Evolutionary conservation across 2,329 filamentous ascomycete species (phyloP).

Genomic region (Mycosphaerella arachidis): DNA sequence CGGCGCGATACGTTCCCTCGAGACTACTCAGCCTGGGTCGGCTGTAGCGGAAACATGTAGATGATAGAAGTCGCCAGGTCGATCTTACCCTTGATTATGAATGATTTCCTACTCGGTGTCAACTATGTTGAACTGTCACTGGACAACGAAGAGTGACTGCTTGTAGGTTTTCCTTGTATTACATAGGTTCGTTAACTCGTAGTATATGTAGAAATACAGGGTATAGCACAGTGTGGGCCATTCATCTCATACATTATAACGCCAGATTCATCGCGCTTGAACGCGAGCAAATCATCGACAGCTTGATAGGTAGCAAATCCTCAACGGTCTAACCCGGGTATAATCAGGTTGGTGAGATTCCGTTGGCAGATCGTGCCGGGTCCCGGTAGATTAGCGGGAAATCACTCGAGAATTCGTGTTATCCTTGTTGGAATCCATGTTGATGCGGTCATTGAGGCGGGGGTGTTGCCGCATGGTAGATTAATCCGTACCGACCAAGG

Average conservation of each 20-base stretch:
- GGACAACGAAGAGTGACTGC: background rate
- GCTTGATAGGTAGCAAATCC: background rate
- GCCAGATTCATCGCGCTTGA: background rate
- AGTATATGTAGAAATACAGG: conserved; percentile 7
- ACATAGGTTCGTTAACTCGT: background rate
- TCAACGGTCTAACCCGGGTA: background rate
- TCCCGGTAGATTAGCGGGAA: background rate
- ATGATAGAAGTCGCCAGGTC: too few relatives aligned
- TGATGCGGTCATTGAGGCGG: background rate
- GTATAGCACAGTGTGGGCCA: conserved; percentile 2
- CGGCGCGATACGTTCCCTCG: background rate
- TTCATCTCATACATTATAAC: background rate
- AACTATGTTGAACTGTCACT: background rate
- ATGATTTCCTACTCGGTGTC: background rate
- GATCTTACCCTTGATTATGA: too few relatives aligned
- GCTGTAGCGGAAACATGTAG: too few relatives aligned
- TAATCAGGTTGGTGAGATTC: background rate
- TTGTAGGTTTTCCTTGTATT: background rate
- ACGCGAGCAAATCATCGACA: background rate
- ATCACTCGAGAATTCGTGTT: background rate
- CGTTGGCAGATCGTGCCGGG: background rate
- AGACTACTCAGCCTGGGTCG: too few relatives aligned
- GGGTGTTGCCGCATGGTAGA: background rate
- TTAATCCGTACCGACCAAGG: background rate
- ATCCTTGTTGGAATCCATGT: background rate